These are phyloP conservation scores for Pascua sp. DNA, from an alignment of 1,284 basidiomycete species.

Conservation along the genomic window DNA sequence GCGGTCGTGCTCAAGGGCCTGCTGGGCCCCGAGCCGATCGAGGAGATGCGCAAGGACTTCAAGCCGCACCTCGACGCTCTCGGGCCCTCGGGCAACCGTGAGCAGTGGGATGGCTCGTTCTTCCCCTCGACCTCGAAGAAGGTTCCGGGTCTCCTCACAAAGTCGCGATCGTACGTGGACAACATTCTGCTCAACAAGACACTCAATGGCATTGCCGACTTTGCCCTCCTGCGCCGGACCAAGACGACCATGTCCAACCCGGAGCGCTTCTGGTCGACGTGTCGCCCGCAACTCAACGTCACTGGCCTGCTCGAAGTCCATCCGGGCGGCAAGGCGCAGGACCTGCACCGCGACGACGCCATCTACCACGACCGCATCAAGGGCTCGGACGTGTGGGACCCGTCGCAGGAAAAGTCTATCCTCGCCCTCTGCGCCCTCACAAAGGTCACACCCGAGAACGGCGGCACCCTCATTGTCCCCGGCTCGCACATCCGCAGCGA, in stretches of 20 bases:
- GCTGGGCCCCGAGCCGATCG: slow-evolving; percentile 11
- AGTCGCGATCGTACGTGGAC: slow-evolving; percentile 13
- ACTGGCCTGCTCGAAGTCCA: slow-evolving; percentile 18
- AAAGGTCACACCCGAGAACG: slow-evolving; percentile 17
- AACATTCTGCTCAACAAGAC: slow-evolving; percentile 14
- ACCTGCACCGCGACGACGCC: slow-evolving; percentile 21
- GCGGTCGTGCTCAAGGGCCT: slow-evolving; percentile 19
- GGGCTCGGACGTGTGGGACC: slow-evolving; percentile 16
- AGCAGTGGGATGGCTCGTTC: slow-evolving; percentile 22
- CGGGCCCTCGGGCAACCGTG: slow-evolving; percentile 12
- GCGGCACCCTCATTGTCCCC: slow-evolving; percentile 19
- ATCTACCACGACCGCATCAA: slow-evolving; percentile 19
- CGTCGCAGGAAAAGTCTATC: slow-evolving; percentile 16
- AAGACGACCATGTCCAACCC: slow-evolving; percentile 20
- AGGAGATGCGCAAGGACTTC: slow-evolving; percentile 13
- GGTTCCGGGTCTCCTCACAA: slow-evolving; percentile 15
- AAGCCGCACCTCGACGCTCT: slow-evolving; percentile 17
- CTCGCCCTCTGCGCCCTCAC: slow-evolving; percentile 14
- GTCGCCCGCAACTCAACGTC: slow-evolving; percentile 18
- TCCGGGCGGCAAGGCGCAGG: slow-evolving; percentile 18
- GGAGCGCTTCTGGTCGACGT: slow-evolving; percentile 17
- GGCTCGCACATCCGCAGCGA: slow-evolving; percentile 19
- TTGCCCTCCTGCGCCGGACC: slow-evolving; percentile 16
- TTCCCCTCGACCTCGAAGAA: slow-evolving; percentile 20
- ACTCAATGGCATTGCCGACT: slow-evolving; percentile 16